Percentiles rank a stretch among this genome's conserved stretches.
Evolutionary conservation across 2,329 filamentous ascomycete species (phyloP).

Genomic region (Stagonosporopsis cucurbitacearum): DNA sequence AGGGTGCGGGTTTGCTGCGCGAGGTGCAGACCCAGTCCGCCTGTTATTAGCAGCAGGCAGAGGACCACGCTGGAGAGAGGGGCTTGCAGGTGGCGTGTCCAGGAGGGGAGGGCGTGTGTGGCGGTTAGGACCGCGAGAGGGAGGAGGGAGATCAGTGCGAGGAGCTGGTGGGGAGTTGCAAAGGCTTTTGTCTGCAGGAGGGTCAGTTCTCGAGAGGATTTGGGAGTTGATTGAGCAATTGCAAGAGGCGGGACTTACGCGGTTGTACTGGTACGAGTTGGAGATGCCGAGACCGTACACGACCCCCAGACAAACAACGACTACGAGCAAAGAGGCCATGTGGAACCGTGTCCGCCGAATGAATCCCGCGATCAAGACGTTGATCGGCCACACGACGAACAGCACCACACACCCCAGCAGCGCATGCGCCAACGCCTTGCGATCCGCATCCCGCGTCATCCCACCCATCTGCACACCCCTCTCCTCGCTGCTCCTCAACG

Average conservation of each 20-base stretch:
- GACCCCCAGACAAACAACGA: conserved; percentile 47
- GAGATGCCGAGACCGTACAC: conserved; percentile 52
- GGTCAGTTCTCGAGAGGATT: conserved; percentile 2
- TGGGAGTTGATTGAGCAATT: no score
- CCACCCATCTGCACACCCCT: conserved; percentile 32
- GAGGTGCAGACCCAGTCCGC: conserved; percentile 44
- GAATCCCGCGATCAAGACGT: conserved; percentile 47
- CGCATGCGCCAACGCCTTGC: conserved; percentile 40
- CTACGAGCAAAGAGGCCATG: conserved; percentile 49
- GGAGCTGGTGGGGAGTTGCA: conserved; percentile 55
- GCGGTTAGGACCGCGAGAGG: conserved; percentile 37
- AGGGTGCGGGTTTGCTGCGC: conserved; percentile 31
- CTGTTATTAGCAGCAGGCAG: conserved; percentile 38
- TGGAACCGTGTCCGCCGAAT: conserved; percentile 52
- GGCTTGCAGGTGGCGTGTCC: conserved; percentile 46
- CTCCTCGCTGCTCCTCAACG: conserved; percentile 25
- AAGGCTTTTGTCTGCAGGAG: conserved; percentile 49
- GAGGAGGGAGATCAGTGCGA: conserved; percentile 59
- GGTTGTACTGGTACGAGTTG: conserved; percentile 50
- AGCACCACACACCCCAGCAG: conserved; percentile 43
- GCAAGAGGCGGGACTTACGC: conserved; percentile 41
- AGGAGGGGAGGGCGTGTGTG: conserved; percentile 48
- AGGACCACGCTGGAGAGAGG: conserved; percentile 52
- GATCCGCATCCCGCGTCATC: conserved; percentile 36
- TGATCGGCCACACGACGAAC: conserved; percentile 42